Evolutionary conservation across 2,329 filamentous ascomycete genomes (phyloP).

Genomic region (Plenodomus tracheiphilus): DNA sequence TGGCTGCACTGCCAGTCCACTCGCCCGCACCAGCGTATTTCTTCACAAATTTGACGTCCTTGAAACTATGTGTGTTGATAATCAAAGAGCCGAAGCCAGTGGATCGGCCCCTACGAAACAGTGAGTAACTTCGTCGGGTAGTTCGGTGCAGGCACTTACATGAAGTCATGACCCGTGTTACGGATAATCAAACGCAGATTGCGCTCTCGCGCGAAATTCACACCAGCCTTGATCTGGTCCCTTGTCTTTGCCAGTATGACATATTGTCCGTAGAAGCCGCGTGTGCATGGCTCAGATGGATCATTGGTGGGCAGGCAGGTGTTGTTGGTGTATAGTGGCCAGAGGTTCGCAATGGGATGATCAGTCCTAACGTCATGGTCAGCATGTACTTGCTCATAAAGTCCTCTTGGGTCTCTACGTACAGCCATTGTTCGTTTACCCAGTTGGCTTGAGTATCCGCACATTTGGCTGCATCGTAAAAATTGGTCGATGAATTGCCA

Average conservation of each 20-base stretch:
- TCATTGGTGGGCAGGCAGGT: constrained; percentile 35
- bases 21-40: constrained; percentile 37
- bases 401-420: constrained; percentile 6
- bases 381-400: background rate
- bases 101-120: constrained; percentile 30
- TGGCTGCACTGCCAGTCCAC: constrained; percentile 38
- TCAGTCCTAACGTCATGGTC: constrained; percentile 26
- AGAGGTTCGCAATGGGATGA: constrained; percentile 36
- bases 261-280: constrained; percentile 39
- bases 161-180: constrained; percentile 44
- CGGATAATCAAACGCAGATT: constrained; percentile 40
- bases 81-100: constrained; percentile 39
- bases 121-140: constrained; percentile 3
- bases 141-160: constrained; percentile 11
- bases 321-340: constrained; percentile 41
- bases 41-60: constrained; percentile 32
- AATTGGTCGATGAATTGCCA: constrained; percentile 20
- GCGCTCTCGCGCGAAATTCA: constrained; percentile 38
- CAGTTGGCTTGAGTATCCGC: constrained; percentile 30
- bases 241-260: constrained; percentile 40
- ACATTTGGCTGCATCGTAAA: constrained; percentile 32
- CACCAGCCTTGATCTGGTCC: constrained; percentile 37
- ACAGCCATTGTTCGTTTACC: constrained; percentile 38
- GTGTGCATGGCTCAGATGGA: constrained; percentile 31
- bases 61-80: constrained; percentile 45